These are phyloP conservation scores for Raphanus hybrid DNA, from an alignment of 441 rosid genomes.

Conservation along the genomic window DNA sequence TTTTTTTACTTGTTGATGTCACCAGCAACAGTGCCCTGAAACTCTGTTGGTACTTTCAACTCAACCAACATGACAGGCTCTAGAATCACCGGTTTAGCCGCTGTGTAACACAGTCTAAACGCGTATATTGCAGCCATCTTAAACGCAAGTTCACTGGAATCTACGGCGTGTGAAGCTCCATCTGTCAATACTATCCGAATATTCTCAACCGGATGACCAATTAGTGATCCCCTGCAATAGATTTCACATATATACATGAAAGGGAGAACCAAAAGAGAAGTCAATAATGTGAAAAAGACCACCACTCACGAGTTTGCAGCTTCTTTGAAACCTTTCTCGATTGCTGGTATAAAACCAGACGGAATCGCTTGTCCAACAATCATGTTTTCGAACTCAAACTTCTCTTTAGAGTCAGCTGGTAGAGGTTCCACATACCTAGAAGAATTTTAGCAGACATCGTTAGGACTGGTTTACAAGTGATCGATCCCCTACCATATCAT, in stretches of 20 bases:
- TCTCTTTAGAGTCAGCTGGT: slow-evolving; percentile 61
- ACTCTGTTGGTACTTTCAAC: slow-evolving; percentile 92
- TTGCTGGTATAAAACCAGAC: slow-evolving; percentile 89
- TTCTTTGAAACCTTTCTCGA: slow-evolving; percentile 98
- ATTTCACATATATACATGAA: too few relatives aligned
- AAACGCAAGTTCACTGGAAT: slow-evolving; percentile 98
- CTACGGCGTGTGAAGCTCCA: slow-evolving; percentile 94
- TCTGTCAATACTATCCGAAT: slow-evolving; percentile 81
- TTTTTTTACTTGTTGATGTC: slow-evolving; percentile 83
- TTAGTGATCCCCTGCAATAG: slow-evolving; percentile 78
- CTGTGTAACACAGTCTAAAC: slow-evolving; percentile 89
- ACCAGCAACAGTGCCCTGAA: slow-evolving; percentile 95
- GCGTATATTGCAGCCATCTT: slow-evolving; percentile 96
- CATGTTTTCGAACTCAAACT: slow-evolving; percentile 94
- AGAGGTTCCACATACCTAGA: slow-evolving; percentile 81
- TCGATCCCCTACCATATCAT: not conserved
- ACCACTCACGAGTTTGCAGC: slow-evolving; percentile 84
- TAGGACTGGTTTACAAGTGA: slow-evolving; percentile 21
- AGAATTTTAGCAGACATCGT: not conserved
- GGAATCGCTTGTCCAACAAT: slow-evolving; percentile 96
- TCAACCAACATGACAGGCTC: slow-evolving; percentile 97
- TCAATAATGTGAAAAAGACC: not conserved
- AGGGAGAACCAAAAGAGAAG: not conserved
- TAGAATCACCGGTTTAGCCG: slow-evolving; percentile 88
- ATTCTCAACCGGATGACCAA: slow-evolving; percentile 96